phyloP scores from a whole-genome alignment of 371 early-diverging fungal genomes.

The Synchytrium microbalum region DNA sequence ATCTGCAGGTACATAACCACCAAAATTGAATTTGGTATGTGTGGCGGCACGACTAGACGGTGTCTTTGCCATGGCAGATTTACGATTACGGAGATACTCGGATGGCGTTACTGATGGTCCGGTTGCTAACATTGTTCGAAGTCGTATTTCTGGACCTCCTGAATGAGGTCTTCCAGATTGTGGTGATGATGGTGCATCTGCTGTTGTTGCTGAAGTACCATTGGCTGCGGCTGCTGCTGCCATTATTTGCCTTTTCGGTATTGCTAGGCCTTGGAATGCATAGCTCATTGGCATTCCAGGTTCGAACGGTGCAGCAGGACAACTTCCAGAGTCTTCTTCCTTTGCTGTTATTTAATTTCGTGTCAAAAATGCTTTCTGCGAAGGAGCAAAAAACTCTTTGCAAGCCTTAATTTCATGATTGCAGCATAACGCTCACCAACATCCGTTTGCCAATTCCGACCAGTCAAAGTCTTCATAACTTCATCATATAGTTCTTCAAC shows the following conservation, averaged over 20 bases:
- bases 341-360: constrained; percentile 10
- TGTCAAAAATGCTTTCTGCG: not conserved
- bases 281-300: constrained; percentile 21
- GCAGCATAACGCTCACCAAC: constrained; percentile 19
- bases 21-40: constrained; percentile 35
- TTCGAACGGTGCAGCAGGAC: constrained; percentile 37
- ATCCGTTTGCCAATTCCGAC: constrained; percentile 28
- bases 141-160: constrained; percentile 13
- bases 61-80: constrained; percentile 31
- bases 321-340: constrained; percentile 16
- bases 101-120: constrained; percentile 18
- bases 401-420: constrained; percentile 3
- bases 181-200: constrained; percentile 8
- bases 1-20: constrained; percentile 41
- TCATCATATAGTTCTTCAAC: constrained; percentile 45
- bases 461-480: constrained; percentile 37
- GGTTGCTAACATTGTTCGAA: constrained; percentile 14
- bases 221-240: not conserved
- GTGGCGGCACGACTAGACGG: constrained; percentile 28
- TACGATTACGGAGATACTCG: constrained; percentile 30
- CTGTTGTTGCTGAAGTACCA: constrained; percentile 2
- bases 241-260: not conserved
- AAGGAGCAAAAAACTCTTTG: constrained; percentile 1
- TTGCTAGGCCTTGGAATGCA: constrained; percentile 24
- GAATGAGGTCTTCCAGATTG: not conserved